These are phyloP conservation scores for Colletotrichum sp. DNA, from an alignment of 2,329 filamentous ascomycete species.

Conservation along the genomic window DNA sequence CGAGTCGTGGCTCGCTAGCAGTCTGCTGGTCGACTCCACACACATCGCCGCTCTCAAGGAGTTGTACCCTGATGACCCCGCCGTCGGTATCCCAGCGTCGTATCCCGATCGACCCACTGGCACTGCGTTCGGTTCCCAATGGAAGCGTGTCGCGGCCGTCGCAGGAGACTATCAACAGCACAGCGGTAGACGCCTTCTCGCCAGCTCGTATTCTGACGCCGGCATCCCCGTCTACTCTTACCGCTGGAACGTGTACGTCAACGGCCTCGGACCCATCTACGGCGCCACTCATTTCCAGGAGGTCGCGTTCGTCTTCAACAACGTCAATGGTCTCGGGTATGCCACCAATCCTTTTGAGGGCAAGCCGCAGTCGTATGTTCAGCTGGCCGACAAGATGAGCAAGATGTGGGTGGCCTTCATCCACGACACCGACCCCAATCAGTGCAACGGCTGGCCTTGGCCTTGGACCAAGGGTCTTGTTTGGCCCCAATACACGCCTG, in stretches of 20 bases:
- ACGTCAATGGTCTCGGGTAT: conserved; percentile 54
- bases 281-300: conserved; percentile 33
- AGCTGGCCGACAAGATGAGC: conserved; percentile 52
- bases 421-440: conserved; percentile 47
- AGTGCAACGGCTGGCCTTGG: not conserved
- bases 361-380: conserved; percentile 42
- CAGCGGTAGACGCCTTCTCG: conserved; percentile 57
- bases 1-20: conserved; percentile 37
- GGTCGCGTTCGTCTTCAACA: conserved; percentile 51
- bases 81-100: conserved; percentile 52
- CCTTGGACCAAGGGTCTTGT: not conserved
- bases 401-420: conserved; percentile 58
- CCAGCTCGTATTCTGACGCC: conserved; percentile 53
- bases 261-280: conserved; percentile 17
- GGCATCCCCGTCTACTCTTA: conserved; percentile 60
- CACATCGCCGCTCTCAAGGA: conserved; percentile 45
- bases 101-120: conserved; percentile 43
- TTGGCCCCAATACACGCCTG: conserved; percentile 50
- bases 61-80: conserved; percentile 52
- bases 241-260: conserved; percentile 45
- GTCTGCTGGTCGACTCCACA: conserved; percentile 35
- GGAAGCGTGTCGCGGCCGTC: conserved; percentile 67
- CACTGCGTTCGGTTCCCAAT: conserved; percentile 68
- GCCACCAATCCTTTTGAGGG: conserved; percentile 50
- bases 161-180: conserved; percentile 64